Evolutionary conservation across 169 alveolate species (phyloP).

Genomic region (Plasmodium billcollinsi): DNA sequence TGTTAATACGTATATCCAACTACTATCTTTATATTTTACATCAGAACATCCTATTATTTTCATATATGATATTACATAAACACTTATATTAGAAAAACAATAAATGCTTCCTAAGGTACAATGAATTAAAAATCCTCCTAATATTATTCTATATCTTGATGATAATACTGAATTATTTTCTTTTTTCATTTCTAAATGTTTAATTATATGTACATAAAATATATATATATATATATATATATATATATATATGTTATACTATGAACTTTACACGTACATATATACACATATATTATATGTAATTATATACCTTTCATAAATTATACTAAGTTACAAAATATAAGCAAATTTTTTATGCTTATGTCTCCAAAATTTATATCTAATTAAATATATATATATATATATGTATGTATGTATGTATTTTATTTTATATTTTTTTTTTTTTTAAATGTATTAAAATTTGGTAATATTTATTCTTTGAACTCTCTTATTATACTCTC

Average conservation of each 20-base stretch:
- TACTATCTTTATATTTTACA: slow-evolving; percentile 74
- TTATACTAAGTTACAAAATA: no score
- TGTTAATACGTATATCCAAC: slow-evolving; percentile 70
- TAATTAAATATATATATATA: neutral
- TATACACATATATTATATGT: neutral
- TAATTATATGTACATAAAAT: no score
- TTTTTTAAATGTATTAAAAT: no score
- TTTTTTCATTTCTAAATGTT: slow-evolving; percentile 49
- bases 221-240: no score
- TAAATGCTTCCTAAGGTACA: slow-evolving; percentile 78
- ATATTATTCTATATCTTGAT: slow-evolving; percentile 56
- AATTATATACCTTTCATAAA: neutral
- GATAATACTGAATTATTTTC: slow-evolving; percentile 3
- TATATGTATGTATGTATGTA: no score
- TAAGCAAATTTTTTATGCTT: no score
- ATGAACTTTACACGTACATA: neutral
- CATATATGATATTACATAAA: slow-evolving; percentile 83
- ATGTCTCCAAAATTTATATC: no score
- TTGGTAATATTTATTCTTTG: no score
- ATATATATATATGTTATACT: neutral
- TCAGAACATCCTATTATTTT: slow-evolving; percentile 78
- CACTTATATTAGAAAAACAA: slow-evolving; percentile 80
- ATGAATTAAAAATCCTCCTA: slow-evolving; percentile 74
- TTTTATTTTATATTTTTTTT: no score
- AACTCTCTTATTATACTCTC: no score